Conservation (phyloP, 306 rosid genomes). For the Cotoneaster glaucophyllus region DNA sequence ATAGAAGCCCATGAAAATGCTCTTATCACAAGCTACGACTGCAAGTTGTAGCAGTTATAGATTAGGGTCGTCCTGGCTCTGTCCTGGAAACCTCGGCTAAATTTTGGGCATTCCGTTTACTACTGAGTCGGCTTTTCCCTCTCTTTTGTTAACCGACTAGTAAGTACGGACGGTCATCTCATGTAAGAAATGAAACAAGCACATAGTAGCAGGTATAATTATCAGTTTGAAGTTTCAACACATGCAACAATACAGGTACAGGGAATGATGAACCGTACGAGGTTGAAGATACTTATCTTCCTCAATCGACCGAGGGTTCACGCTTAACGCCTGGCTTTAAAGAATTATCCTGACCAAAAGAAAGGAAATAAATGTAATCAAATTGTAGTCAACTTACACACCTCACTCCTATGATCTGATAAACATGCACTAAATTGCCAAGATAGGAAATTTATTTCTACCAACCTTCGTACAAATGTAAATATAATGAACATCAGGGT, state of each 20-base stretch:
- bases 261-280: background rate
- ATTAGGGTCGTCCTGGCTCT: background rate
- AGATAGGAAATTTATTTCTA: conserved; percentile 5
- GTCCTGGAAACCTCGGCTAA: background rate
- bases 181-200: background rate
- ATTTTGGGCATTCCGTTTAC: background rate
- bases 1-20: background rate
- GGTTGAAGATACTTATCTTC: background rate
- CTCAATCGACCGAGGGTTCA: conserved; percentile 7
- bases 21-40: background rate
- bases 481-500: conserved; percentile 69
- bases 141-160: background rate
- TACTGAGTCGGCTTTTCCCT: background rate
- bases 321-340: background rate
- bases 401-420: background rate
- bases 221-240: background rate
- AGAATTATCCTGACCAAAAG: conserved; percentile 1
- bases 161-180: background rate
- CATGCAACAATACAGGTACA: background rate
- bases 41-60: background rate
- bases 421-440: background rate
- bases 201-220: background rate
- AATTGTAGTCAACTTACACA: background rate
- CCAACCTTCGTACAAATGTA: conserved; percentile 68
- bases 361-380: background rate